These are phyloP conservation scores for Pseudohalonectria lignicola DNA, from an alignment of 2,329 filamentous ascomycete species.

Conservation along the genomic window DNA sequence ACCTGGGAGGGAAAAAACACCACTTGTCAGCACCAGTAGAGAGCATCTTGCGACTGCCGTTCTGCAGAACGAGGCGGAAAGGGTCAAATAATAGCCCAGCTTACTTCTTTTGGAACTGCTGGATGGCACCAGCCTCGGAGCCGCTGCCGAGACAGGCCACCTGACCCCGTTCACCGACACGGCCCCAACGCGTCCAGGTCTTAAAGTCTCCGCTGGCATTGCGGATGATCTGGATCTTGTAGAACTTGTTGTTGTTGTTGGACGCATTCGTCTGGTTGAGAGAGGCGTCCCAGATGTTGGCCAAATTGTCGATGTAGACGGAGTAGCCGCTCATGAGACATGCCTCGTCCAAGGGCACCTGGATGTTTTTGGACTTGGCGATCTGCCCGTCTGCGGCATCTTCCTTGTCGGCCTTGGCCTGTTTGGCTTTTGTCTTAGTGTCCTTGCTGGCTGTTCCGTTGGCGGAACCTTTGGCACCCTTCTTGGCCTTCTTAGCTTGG, in stretches of 20 bases:
- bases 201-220: conserved; percentile 29
- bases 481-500: conserved; percentile 17
- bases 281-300: conserved; percentile 66
- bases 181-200: conserved; percentile 72
- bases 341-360: conserved; percentile 39
- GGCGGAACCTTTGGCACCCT: conserved; percentile 13
- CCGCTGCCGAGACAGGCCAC: conserved; percentile 30
- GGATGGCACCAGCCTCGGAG: conserved; percentile 29
- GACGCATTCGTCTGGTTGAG: conserved; percentile 67
- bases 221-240: conserved; percentile 52
- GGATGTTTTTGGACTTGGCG: conserved; percentile 30
- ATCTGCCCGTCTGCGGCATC: conserved; percentile 24
- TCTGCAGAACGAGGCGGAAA: too few species aligned
- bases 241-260: conserved; percentile 76
- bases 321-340: conserved; percentile 23
- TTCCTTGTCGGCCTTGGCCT: conserved; percentile 3
- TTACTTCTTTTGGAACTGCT: conserved; percentile 42
- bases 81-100: too few species aligned
- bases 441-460: not conserved
- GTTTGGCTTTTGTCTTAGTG: not conserved
- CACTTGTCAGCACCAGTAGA: not conserved
- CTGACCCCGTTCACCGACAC: conserved; percentile 54
- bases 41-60: too few species aligned
- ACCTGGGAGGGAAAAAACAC: too few species aligned
- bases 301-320: conserved; percentile 56